Evolutionary conservation across 768 basidiomycete genomes (phyloP), one percentile per base, ranked within the genome.

Genomic region (Leccinum incarnatum): DNA sequence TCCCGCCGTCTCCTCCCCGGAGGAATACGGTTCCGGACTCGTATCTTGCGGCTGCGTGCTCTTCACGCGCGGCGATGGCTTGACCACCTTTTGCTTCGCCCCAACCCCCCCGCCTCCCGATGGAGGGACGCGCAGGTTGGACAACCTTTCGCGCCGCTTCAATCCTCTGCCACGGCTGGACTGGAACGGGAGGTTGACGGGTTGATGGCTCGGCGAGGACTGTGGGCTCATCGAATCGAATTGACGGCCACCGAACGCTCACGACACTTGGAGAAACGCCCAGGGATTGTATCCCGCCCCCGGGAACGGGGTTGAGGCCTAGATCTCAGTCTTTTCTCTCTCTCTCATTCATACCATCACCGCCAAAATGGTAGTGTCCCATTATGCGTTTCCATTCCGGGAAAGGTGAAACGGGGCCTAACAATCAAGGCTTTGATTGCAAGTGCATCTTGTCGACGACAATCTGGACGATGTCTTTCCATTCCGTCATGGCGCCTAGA

Each of bases 401-500:
- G 27, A 27, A 27, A 5, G 27, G 2, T 21, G 21, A 21, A 21
- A 2, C 21, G 21, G 21, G 21, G 21, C 21, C 21, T 21, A 21
- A 21, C 2, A 21, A 21, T 21, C 21, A 21, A 21, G 21, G 2
- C 21, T 21, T 21, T 21, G 2, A 21, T 32, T 61, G 66, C 36
- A 74, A 56, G 50, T 67, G 62, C 67, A 87, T 89, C 45, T 60
- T 71, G 52, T 86, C 80, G 7, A 87, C 87, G 7, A 90, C 89
- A 37, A 88, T 79, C 53, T 81, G 71, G 19, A 93, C 89, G 40
- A 98, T 91, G 51, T 98, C 94, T 48, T 77, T 80, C 96, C 96
- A 98, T 66, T 98, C 95, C 1, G 89, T 89, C 96, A 98, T 98
- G 2, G 95, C 96, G 12, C 96, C 96, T 0, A 91, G 63, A 6